Conservation (phyloP, 1,284 basidiomycete species). For the Coniferiporia sulphurascens region DNA sequence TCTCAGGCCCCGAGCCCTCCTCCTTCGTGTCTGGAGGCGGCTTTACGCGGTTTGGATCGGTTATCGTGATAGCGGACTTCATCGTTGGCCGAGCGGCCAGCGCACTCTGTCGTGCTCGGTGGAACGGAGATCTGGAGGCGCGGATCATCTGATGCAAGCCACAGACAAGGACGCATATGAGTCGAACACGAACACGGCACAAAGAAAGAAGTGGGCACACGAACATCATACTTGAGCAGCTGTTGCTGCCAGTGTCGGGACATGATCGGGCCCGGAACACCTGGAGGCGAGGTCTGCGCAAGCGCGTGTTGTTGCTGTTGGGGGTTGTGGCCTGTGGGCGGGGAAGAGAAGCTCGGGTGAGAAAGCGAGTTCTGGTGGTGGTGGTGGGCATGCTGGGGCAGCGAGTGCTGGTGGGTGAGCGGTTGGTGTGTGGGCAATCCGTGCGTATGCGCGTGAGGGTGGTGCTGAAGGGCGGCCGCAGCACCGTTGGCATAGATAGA, state of each 20-base stretch:
- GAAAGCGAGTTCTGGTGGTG: slow-evolving; percentile 72
- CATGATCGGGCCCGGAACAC: slow-evolving; percentile 52
- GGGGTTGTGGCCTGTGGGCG: slow-evolving; percentile 53
- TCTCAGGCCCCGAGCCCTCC: slow-evolving; percentile 23
- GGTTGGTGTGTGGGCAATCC: slow-evolving; percentile 43
- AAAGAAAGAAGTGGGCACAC: slow-evolving; percentile 22
- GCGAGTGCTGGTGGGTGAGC: slow-evolving; percentile 57
- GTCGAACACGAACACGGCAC: slow-evolving; percentile 15
- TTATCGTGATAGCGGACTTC: slow-evolving; percentile 79
- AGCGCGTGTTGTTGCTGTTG: slow-evolving; percentile 46
- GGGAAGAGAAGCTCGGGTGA: slow-evolving; percentile 57
- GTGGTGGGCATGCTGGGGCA: slow-evolving; percentile 25
- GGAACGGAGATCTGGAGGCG: slow-evolving; percentile 70
- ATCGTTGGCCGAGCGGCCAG: slow-evolving; percentile 73
- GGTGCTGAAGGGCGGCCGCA: slow-evolving; percentile 44
- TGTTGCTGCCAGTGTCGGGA: slow-evolving; percentile 78
- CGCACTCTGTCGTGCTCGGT: slow-evolving; percentile 73
- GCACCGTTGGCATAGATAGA: slow-evolving; percentile 66
- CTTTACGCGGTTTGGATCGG: slow-evolving; percentile 69
- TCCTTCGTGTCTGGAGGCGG: slow-evolving; percentile 35
- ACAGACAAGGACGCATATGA: slow-evolving; percentile 15
- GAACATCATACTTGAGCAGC: slow-evolving; percentile 73
- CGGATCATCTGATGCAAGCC: slow-evolving; percentile 56
- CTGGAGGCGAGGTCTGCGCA: slow-evolving; percentile 65
- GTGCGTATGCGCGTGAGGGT: slow-evolving; percentile 40